A percentile compares a stretch with the other conserved stretches of the same genome.
Evolutionary conservation across 768 basidiomycete species (phyloP).

Genomic region (Agrocybe praecox): DNA sequence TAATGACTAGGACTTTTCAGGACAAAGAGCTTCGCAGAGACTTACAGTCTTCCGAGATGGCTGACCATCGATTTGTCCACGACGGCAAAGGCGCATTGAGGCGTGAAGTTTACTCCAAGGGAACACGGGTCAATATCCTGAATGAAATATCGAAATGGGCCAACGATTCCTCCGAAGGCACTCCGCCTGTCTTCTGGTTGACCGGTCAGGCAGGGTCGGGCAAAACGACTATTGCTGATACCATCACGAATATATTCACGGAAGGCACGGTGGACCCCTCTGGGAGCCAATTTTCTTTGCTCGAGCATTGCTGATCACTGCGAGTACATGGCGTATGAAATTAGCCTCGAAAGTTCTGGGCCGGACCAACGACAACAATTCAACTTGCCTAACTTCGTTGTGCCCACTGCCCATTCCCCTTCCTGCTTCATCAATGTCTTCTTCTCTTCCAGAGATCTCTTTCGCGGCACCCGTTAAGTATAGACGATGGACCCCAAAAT

Average conservation of each 20-base stretch:
- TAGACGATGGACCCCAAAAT: slow-evolving; percentile 1
- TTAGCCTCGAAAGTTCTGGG: too few species aligned
- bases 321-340: too few species aligned
- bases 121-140: slow-evolving; percentile 19
- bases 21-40: background rate
- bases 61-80: background rate
- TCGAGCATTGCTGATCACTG: slow-evolving; percentile 26
- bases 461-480: background rate
- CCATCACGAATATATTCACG: slow-evolving; percentile 17
- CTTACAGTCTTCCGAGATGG: background rate
- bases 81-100: background rate
- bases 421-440: too few species aligned
- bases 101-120: slow-evolving; percentile 4
- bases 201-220: slow-evolving; percentile 20
- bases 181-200: slow-evolving; percentile 20
- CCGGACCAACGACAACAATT: background rate
- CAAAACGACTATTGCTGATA: slow-evolving; percentile 29
- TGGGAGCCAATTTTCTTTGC: slow-evolving; percentile 29
- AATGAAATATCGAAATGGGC: slow-evolving; percentile 24
- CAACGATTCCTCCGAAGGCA: slow-evolving; percentile 12
- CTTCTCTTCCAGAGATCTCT: background rate
- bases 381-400: too few species aligned
- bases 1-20: too few species aligned
- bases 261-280: background rate
- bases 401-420: background rate